Base-by-base conservation (phyloP, 2,329 filamentous ascomycete genomes). In the Piedraia hortae region DNA sequence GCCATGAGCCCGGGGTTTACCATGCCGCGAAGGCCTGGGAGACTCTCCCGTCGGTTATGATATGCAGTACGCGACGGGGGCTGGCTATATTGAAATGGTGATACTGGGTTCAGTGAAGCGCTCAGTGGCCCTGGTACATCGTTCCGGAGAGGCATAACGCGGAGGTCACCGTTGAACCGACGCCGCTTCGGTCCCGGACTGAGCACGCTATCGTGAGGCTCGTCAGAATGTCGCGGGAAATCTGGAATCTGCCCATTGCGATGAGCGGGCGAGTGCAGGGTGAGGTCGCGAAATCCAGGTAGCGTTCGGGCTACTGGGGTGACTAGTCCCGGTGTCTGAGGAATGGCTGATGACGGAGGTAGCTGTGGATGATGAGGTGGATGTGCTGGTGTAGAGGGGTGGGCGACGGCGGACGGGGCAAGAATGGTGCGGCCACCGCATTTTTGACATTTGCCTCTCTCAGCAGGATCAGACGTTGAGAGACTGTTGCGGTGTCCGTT, bases 361-460 rank as follows among this genome's bases (percentile, higher is more conserved):
- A 5, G 41, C 39, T 6, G 40, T 42, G 4, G 33, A 31, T 7
- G 40, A 35, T 8, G 16, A n/a, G 34, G 29, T 19, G 37, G 33
- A 21, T 32, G 39, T 23, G 28, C 28, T 14, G 26, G 24, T 19
- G 27, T 31, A 3, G 33, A 34, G n/a, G 27, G 20, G n/a, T 24
- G 22, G 21, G 19, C 21, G n/a, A n/a, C n/a, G 4, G 37, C 23
- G 26, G 43, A 56, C 0, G 64, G 61, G 4, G 62, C 62, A 22
- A 58, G 56, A 34, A 68, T 63, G 36, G 56, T 64, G 6, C 63
- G 54, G 7, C 72, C 71, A 28, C 68, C 65, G 33, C 73, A 80
- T 51, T 66, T 74, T 15, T 55, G 51, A 39, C 73, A 82, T 31
- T 60, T 46, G 23, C 47, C 43, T 26, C 48, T 51, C 24, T 54